Base-by-base conservation (phyloP, 306 rosid genomes). In the Trifolium dubium region DNA sequence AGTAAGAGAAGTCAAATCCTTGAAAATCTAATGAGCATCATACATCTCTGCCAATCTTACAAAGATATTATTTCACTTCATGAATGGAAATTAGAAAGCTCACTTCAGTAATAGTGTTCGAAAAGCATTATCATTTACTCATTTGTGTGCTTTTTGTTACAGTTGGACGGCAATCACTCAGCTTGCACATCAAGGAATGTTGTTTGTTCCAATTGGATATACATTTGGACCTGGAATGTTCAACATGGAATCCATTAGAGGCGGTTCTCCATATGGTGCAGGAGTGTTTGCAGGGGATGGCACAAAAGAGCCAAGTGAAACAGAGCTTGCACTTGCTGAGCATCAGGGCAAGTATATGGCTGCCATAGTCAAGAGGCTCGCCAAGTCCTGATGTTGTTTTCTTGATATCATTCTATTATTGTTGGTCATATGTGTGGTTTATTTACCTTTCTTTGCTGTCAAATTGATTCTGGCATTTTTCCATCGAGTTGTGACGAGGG, bases 81-180 rank as follows among this genome's bases (percentile, higher is more conserved):
- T 65, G 59, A 43, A 43, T 76, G 54, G 53, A 60, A 66, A 53
- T 59, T 69, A 66, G 68, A 71, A 32, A 1, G 18, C 13, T 30
- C 29, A 6, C 68, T 47, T 72, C 28, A 34, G 72, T 40, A 51
- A 4, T 60, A 47, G 13, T 72, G 67, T 55, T 72, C 2, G 71
- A 55, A 72, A 50, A 71, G 14, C 46, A 31, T 47, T 3, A 67
- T 41, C 13, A 12, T 59, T 65, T 68, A 23, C 40, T 54, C 67
- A 2, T 51, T 17, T 40, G 79, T 69, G 62, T 72, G 69, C 28
- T 40, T 56, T 62, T 72, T 73, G 67, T 79, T 71, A 84, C 95
- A 94, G 99, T 67, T 94, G 99, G 99, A 89, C 99, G 0, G 99
- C 99, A 19, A 92, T 94, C 83, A 92, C 93, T 17, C 99, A 94